Evolutionary conservation across 352 stramenopile genomes (phyloP).

Genomic region (Plasmopara muralis): DNA sequence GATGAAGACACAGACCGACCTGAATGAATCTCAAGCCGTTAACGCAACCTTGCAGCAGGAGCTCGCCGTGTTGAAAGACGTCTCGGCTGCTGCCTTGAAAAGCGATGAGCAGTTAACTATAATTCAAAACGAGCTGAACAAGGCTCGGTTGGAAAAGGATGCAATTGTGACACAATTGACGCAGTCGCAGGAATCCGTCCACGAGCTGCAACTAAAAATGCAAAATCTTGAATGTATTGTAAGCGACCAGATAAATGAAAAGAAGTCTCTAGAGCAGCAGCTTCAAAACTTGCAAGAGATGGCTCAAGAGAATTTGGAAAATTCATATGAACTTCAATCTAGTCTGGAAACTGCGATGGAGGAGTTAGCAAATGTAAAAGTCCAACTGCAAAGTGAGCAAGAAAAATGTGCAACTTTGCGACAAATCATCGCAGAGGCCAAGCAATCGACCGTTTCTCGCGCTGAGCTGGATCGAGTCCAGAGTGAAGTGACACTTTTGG

Average conservation of each 20-base stretch:
- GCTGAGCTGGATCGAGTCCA: slow-evolving; percentile 30
- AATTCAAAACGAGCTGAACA: slow-evolving; percentile 24
- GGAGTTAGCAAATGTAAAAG: slow-evolving; percentile 29
- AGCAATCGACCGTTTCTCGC: slow-evolving; percentile 22
- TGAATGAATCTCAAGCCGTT: slow-evolving; percentile 24
- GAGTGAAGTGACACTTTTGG: slow-evolving; percentile 31
- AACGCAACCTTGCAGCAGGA: slow-evolving; percentile 31
- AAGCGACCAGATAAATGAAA: slow-evolving; percentile 24
- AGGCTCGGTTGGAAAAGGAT: slow-evolving; percentile 22
- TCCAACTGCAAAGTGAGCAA: slow-evolving; percentile 24
- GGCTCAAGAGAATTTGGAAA: slow-evolving; percentile 49
- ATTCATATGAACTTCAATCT: slow-evolving; percentile 44
- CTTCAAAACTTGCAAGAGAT: slow-evolving; percentile 62
- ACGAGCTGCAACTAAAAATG: slow-evolving; percentile 25
- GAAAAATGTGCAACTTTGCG: slow-evolving; percentile 22
- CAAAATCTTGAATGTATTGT: slow-evolving; percentile 26
- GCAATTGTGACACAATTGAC: slow-evolving; percentile 16
- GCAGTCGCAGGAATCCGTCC: slow-evolving; percentile 12
- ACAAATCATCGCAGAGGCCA: slow-evolving; percentile 14
- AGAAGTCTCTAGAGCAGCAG: slow-evolving; percentile 44
- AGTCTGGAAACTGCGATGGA: slow-evolving; percentile 51
- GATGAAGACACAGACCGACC: slow-evolving; percentile 25
- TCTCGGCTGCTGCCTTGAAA: slow-evolving; percentile 31
- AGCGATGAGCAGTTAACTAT: slow-evolving; percentile 25
- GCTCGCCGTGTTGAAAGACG: slow-evolving; percentile 26